phyloP scores from a whole-genome alignment of 352 stramenopile genomes.

The Blastocystis sp. region DNA sequence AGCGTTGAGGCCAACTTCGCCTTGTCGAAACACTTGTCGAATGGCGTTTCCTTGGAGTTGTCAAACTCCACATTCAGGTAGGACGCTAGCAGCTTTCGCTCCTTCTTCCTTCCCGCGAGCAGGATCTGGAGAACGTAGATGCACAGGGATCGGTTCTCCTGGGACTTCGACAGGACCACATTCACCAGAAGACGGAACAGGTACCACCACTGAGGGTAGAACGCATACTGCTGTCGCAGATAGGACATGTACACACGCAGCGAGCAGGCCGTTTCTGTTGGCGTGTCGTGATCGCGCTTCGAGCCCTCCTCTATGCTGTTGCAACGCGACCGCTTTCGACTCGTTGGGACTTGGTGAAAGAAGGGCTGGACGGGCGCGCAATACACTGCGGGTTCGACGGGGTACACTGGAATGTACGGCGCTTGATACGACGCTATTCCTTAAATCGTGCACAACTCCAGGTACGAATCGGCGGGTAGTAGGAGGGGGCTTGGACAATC shows the following conservation, averaged over 20 bases:
- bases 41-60: constrained; percentile 12
- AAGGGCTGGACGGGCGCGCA: not conserved
- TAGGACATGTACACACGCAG: constrained; percentile 57
- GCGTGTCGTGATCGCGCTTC: not conserved
- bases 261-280: not conserved
- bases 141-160: constrained; percentile 18
- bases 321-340: not conserved
- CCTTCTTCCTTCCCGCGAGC: constrained; percentile 29
- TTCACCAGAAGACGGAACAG: constrained; percentile 43
- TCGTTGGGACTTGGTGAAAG: not conserved
- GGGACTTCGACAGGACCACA: not conserved
- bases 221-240: constrained; percentile 60
- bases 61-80: constrained; percentile 57
- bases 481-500: not conserved
- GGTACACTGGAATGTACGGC: not conserved
- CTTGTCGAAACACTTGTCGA: constrained; percentile 54
- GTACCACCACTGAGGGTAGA: constrained; percentile 66
- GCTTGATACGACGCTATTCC: not conserved
- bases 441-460: not conserved
- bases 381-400: not conserved
- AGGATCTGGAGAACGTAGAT: constrained; percentile 1
- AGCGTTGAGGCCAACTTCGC: not conserved
- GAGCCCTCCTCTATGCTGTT: not conserved
- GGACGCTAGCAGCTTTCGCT: constrained; percentile 25
- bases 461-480: not conserved